These are phyloP conservation scores for Xylariales sp. DNA, from an alignment of 2,329 filamentous ascomycete species.

Conservation along the genomic window DNA sequence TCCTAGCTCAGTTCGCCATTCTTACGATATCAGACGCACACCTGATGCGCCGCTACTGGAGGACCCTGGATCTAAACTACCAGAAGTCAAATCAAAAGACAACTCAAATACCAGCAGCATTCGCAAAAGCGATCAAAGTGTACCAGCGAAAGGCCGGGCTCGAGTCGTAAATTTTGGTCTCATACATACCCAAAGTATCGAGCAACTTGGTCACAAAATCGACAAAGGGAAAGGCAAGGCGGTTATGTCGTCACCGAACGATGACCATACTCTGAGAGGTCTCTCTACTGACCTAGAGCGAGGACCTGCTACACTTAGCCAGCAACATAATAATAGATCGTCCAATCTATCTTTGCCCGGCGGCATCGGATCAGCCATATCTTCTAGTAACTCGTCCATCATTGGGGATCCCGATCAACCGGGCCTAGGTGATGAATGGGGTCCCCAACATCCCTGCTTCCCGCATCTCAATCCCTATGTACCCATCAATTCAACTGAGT, in stretches of 20 bases:
- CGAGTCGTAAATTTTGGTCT: conserved; percentile 49
- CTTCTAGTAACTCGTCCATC: conserved; percentile 69
- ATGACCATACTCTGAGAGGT: conserved; percentile 51
- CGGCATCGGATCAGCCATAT: conserved; percentile 64
- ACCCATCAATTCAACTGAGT: conserved; percentile 78
- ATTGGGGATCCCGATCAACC: conserved; percentile 72
- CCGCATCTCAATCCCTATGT: conserved; percentile 95
- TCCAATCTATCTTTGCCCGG: conserved; percentile 63
- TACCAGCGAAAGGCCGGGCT: conserved; percentile 42
- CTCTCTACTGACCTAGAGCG: conserved; percentile 67
- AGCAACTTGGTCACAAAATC: conserved; percentile 44
- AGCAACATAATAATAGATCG: conserved; percentile 56
- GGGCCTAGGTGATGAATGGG: conserved; percentile 84
- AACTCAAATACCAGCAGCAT: conserved; percentile 40
- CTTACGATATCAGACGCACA: conserved; percentile 62
- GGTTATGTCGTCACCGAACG: conserved; percentile 57
- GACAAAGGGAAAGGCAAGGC: conserved; percentile 65
- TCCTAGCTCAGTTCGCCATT: conserved; percentile 64
- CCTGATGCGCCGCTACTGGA: conserved; percentile 47
- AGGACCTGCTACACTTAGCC: conserved; percentile 60
- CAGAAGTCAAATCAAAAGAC: conserved; percentile 40
- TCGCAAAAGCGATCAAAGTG: conserved; percentile 49
- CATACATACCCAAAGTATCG: conserved; percentile 41
- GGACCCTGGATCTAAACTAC: conserved; percentile 44
- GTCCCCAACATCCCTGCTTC: conserved; percentile 91